Base-by-base conservation (phyloP, 345 rosid species). In the Linum trigynum region DNA sequence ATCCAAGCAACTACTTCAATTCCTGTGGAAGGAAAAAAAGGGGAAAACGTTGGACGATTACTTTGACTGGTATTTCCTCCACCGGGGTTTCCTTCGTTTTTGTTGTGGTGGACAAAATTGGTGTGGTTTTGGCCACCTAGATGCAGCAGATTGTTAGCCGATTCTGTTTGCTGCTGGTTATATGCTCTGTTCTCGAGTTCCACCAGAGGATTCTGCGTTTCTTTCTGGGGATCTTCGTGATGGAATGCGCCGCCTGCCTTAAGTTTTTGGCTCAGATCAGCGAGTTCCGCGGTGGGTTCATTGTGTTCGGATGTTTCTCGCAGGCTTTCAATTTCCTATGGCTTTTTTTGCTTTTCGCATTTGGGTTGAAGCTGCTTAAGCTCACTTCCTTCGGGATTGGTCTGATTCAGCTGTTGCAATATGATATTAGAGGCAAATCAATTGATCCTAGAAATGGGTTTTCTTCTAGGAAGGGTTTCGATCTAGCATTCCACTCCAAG, bases 191-290 rank as follows among this genome's bases (percentile, higher is more conserved):
- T 66, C 70, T 83, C 61, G 70, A 74, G 50, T 62, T 72, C 50
- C 64, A 75, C 64, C 61, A 63, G 64, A 67, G 70, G 65, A 57
- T 69, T 51, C 75, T 70, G 39, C 61, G 57, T 55, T 45, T 35
- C 12, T 73, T 61, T 38, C 16, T 57, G 8, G 65, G 68, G 37
- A 43, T 64, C 42, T 55, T 65, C 16, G 23, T 73, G 68, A 83
- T 83, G 85, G 85, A 67, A 66, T 35, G 69, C 48, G 75, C 78
- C 63, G 82, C 90, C 2, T 72, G 68, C 65, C 37, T 76, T 14
- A 78, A 77, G 69, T 62, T 74, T 62, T 38, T 78, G 65, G 66
- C 65, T 70, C 63, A 43, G 17, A 61, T 55, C 17, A 55, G 67
- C 68, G 76, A 76, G 36, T 80, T 82, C 64, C 79, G 75, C 59